phyloP scores from a whole-genome alignment of 2,329 filamentous ascomycete species.

The Microascus cirrosus region DNA sequence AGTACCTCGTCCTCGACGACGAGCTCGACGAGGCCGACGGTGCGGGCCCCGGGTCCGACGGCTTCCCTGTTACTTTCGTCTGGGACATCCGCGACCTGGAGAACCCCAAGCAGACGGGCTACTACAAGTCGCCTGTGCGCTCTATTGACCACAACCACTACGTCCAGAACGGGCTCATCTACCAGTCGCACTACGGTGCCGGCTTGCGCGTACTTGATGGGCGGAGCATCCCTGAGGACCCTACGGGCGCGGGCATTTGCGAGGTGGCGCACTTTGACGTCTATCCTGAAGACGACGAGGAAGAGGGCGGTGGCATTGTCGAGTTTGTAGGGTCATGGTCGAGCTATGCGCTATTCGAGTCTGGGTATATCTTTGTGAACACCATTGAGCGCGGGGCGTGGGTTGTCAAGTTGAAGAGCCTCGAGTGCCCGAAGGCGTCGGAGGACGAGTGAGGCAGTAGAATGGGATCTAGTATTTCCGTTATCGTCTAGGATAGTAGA shows the following conservation, averaged over 20 bases:
- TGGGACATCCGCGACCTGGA: constrained; percentile 34
- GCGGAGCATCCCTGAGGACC: constrained; percentile 23
- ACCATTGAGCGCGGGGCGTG: constrained; percentile 40
- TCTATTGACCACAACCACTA: constrained; percentile 40
- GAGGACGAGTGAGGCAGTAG: too few relatives aligned
- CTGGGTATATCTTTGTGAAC: constrained; percentile 37
- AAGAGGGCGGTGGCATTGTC: constrained; percentile 22
- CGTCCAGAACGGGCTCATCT: constrained; percentile 28
- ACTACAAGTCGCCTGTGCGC: constrained; percentile 25
- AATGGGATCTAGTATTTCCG: too few relatives aligned
- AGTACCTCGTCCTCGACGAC: constrained; percentile 39
- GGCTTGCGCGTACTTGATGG: constrained; percentile 31
- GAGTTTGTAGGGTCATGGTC: constrained; percentile 34
- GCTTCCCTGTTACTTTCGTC: constrained; percentile 37
- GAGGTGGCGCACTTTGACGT: constrained; percentile 39
- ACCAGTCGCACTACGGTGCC: constrained; percentile 38
- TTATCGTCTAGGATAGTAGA: too few relatives aligned
- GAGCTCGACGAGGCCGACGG: constrained; percentile 36
- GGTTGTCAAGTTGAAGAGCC: constrained; percentile 25
- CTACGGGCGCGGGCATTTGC: constrained; percentile 30
- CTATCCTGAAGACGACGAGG: constrained; percentile 35
- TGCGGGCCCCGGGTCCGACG: constrained; percentile 25
- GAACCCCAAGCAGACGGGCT: constrained; percentile 28
- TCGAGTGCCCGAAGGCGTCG: background rate
- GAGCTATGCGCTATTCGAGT: constrained; percentile 35